Base-by-base conservation (phyloP, 768 basidiomycete species). In the Pleurotus tuber-regium region DNA sequence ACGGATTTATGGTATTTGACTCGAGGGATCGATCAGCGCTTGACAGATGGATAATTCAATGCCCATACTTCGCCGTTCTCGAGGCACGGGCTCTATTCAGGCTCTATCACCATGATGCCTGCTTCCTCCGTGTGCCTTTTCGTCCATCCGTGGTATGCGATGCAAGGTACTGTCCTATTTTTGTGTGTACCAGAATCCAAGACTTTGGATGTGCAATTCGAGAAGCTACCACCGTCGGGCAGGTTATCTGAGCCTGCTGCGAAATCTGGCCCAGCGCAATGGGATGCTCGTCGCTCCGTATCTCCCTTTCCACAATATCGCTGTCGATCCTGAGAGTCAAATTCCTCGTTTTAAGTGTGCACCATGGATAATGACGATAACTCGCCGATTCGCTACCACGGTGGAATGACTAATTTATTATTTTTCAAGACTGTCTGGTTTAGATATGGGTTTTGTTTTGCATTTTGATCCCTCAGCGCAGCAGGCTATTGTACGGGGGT, bases 181-280 rank as follows among this genome's bases (percentile, higher is more conserved):
- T 48, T 48, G n/a, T 18, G n/a, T n/a, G n/a, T 33, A 9, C 31
- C 19, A 48, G 21, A 48, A 48, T 21, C 46, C 46, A 31, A 48
- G 23, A 48, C 46, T 48, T 18, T 24, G 46, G 46, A 35, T 21
- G 31, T 18, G 31, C 46, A 23, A 35, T 31, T 31, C 46, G 31
- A 48, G 29, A 33, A 19, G n/a, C 46, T 48, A 35, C 21, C 46
- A 48, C 16, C 29, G 31, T 29, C 21, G 46, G 29, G 24, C 46
- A 48, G 30, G 46, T 21, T 48, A 48, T 48, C 46, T 35, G 19
- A 48, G 23, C 46, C 46, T 48, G 46, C 46, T 48, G 46, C 46
- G 46, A 48, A 48, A 14, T 18, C 31, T 33, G 46, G 31, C 46
- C 46, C 46, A 36, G 31, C 25, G 46, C 18, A 48, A 48, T 26